phyloP scores from a whole-genome alignment of 176 grass and related monocot species.

The Musa beccarii region DNA sequence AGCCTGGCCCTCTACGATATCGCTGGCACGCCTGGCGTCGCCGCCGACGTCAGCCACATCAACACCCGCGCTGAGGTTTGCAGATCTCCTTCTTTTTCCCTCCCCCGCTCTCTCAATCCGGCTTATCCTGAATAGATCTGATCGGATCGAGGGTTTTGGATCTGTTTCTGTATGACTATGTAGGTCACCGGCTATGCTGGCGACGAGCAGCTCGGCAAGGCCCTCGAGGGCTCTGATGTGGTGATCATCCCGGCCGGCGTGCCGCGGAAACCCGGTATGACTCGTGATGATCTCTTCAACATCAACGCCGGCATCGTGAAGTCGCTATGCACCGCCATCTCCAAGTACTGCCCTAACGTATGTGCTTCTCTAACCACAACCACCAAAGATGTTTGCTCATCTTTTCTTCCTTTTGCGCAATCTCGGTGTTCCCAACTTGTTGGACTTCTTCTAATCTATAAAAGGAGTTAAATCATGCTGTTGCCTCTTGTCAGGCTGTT shows the following conservation, averaged over 20 bases:
- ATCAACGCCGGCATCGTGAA: slow-evolving; percentile 54
- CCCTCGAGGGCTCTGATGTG: slow-evolving; percentile 33
- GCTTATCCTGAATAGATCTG: background rate
- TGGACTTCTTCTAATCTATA: background rate
- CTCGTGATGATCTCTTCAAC: slow-evolving; percentile 46
- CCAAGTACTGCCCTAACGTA: slow-evolving; percentile 49
- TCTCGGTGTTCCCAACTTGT: background rate
- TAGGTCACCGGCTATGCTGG: slow-evolving; percentile 34
- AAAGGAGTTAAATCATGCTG: background rate
- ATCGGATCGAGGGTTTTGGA: slow-evolving; percentile 11
- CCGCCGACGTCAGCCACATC: slow-evolving; percentile 46
- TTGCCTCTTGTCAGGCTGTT: slow-evolving; percentile 35
- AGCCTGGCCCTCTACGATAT: slow-evolving; percentile 48
- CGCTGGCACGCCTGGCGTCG: slow-evolving; percentile 35
- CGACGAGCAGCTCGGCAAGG: slow-evolving; percentile 36
- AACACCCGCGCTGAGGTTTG: slow-evolving; percentile 30
- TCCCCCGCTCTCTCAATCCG: background rate
- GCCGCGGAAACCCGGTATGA: slow-evolving; percentile 50
- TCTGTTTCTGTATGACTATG: slow-evolving; percentile 1
- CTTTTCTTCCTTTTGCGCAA: background rate
- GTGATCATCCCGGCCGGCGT: slow-evolving; percentile 50
- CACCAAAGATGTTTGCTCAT: background rate
- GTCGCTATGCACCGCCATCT: slow-evolving; percentile 41
- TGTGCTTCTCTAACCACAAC: background rate
- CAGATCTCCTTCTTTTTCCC: background rate